Base-by-base conservation (phyloP, 2,329 filamentous ascomycete genomes). In the Colletotrichum godetiae region DNA sequence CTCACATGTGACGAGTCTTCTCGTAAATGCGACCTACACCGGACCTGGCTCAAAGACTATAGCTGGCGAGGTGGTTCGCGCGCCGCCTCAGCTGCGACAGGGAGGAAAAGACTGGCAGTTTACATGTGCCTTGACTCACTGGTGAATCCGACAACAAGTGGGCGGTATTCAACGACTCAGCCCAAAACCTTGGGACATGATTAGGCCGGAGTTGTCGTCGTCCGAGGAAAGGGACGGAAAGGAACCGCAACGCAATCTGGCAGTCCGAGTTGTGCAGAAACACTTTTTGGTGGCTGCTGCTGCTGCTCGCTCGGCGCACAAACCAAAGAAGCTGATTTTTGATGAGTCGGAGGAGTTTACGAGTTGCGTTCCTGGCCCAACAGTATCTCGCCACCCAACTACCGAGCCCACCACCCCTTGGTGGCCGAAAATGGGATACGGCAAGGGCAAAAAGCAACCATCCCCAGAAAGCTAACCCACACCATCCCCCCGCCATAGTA, bases 101-200 rank as follows among this genome's bases (percentile, higher is more conserved):
- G 27, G 52, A 46, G 42, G 29, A 31, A 24, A 56, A 19, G 5
- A 27, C 22, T 19, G 46, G 60, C 49, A 61, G 52, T 49, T 49
- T 60, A 64, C 70, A 73, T 65, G 70, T 73, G 66, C 46, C 46
- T 64, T 73, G 70, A 73, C 56, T 73, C 70, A 65, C 55, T 37
- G 29, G 24, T 37, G 31, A 53, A 55, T 68, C 66, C 67, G 56
- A 73, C 55, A 70, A 59, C 22, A 55, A 31, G 31, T 11, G 22
- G 11, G 31, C 33, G 33, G 42, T 33, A 70, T 73, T 65, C 70
- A 70, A 60, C 66, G 66, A 73, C 59, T 70, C 66, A 56, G 60
- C 66, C 70, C 66, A 53, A 65, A 53, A 58, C 4, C 29, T 55
- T 31, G 53, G 52, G 46, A 37, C 15, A 52, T 42, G 46, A 12